Evolutionary conservation across 2,329 filamentous ascomycete genomes (phyloP).

Genomic region (Sordariomycetes sp.): DNA sequence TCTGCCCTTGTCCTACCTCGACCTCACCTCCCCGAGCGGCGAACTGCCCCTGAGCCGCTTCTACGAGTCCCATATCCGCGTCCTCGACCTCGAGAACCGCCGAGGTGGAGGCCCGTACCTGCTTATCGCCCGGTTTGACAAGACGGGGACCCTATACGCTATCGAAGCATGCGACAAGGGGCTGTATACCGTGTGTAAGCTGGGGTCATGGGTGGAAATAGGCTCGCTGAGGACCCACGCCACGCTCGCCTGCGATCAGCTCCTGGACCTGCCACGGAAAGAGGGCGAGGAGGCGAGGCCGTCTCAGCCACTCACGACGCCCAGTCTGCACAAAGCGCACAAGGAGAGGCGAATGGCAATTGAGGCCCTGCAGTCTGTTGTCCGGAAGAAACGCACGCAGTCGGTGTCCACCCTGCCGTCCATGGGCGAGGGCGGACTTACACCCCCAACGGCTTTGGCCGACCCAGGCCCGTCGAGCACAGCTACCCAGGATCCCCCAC

Average conservation of each 20-base stretch:
- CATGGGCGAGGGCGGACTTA: not conserved
- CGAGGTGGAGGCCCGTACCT: constrained; percentile 42
- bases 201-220: constrained; percentile 57
- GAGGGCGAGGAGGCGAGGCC: constrained; percentile 10
- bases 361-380: constrained; percentile 51
- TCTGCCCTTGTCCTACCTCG: constrained; percentile 50
- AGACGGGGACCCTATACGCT: constrained; percentile 42
- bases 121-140: constrained; percentile 50
- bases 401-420: constrained; percentile 23
- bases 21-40: constrained; percentile 38
- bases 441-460: not conserved
- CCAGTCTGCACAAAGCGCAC: constrained; percentile 33
- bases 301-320: constrained; percentile 24
- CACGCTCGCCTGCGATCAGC: constrained; percentile 16
- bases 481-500: not conserved
- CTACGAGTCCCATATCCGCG: constrained; percentile 51
- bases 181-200: constrained; percentile 57
- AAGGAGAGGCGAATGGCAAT: constrained; percentile 50
- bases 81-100: constrained; percentile 53
- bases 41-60: constrained; percentile 39
- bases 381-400: constrained; percentile 40
- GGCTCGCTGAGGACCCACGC: constrained; percentile 39
- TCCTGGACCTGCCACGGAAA: constrained; percentile 7
- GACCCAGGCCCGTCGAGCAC: not conserved
- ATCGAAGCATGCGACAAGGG: constrained; percentile 54